Evolutionary conservation across 2,329 filamentous ascomycete genomes (phyloP), one percentile per base, ranked within the genome.

Genomic region (Cryphonectria nitschkei): DNA sequence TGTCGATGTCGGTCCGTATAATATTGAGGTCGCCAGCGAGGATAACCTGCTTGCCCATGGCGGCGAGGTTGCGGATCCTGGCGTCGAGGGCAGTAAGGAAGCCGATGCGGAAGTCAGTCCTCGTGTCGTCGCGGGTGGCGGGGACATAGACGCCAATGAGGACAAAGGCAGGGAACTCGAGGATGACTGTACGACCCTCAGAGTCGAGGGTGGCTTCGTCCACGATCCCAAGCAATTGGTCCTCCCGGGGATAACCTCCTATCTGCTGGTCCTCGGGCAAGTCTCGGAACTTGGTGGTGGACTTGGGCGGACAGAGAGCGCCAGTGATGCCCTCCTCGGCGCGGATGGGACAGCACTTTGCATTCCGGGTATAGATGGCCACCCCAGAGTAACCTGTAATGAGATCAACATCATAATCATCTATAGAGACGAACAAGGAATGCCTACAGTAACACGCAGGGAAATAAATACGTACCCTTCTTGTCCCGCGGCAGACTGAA

Each of bases 301-400:
- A 92, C 75, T 89, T 92, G 0, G 94, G 93, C 7, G 91, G 88
- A 61, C 88, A 90, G 19, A 98, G 87, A 6, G 93, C 84, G 22
- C 96, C 96, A 0, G 94, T 92, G 68, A 99, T 86, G n/a, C 96
- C 96, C 83, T 98, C 95, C 81, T 99, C 96, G 3, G 95, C 95
- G 72, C 92, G 89, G 37, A 98, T 93, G 0, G 96, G 96, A 3
- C 90, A 89, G 80, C 96, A 98, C 50, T 88, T 91, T 4, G 92
- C 87, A 78, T 93, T 96, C n/a, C 94, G 89, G 0, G 95, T 98
- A 81, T 98, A 99, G 50, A 99, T 94, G 3, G 92, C 96, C 1
- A 99, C 95, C 1, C 96, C 96, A 37, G 95, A 97, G 79, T 98
- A 99, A 34, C 96, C 94, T 97, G 68, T 9, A 1, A 26, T 14